Base-by-base conservation (phyloP, 768 basidiomycete genomes). In the Lentinula edodes region DNA sequence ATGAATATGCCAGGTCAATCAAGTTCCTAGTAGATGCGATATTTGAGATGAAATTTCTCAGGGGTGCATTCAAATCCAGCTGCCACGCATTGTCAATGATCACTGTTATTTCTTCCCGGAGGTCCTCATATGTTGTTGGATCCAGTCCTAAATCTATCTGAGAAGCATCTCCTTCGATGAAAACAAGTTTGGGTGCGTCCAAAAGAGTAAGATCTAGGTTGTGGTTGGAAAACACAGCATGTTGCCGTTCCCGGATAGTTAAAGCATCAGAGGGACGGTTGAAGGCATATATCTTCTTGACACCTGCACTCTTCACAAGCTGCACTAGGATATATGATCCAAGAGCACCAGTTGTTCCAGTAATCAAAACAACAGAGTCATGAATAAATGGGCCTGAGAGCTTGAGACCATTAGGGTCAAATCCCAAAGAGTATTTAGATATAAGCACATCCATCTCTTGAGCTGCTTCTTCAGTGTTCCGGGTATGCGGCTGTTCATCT, bases 1-100 rank as follows among this genome's bases (percentile, higher is more conserved):
- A 69, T 6, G 52, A 57, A 0, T 63, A 63, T 4, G 68, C 67
- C 35, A 79, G 67, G 54, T 75, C 71, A 58, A 78, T 65, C 9
- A 79, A 67, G 65, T 73, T 72, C 43, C 75, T 67, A 3, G 72
- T 77, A 10, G 75, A 74, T n/a, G 65, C 65, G 36, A 81, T 68
- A 60, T 77, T 71, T 7, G 70, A 61, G 53, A 78, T 75, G 51
- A 80, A 80, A 5, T 77, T 77, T 5, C 71, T 68, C 43, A 78
- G 63, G n/a, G 70, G 68, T 0, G 77, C 68, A 42, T 74, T 75
- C 62, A 81, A 79, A 66, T 81, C 77, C 52, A 81, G 70, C 0
- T 71, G 71, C 80, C 80, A 80, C 6, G 78, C 77, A 42, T 68
- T 72, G 43, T 73, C 69, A 5, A 74, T 67, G 62, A 75, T 67